Evolutionary conservation across 208 protist species (phyloP).

Genomic region (Leishmania amazonensis): DNA sequence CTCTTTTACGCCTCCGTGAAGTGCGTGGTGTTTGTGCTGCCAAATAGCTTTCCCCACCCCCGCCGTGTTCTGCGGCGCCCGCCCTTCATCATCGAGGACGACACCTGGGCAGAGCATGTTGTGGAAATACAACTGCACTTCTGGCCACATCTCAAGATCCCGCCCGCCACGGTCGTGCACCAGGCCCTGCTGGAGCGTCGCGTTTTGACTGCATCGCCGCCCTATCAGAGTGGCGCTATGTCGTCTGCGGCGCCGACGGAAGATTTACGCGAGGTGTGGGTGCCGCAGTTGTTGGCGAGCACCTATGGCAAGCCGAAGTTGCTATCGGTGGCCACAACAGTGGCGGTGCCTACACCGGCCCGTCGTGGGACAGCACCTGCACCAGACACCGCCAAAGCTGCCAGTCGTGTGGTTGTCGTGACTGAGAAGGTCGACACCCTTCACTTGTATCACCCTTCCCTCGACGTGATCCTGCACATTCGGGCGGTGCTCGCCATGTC

Average conservation of each 20-base stretch:
- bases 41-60: constrained; percentile 75
- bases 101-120: constrained; percentile 84
- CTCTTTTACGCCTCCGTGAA: constrained; percentile 71
- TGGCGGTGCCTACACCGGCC: not conserved
- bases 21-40: constrained; percentile 71
- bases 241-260: not conserved
- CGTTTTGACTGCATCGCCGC: not conserved
- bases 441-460: constrained; percentile 59
- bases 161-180: constrained; percentile 56
- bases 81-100: constrained; percentile 83
- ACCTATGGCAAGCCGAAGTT: constrained; percentile 55
- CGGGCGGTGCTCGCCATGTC: constrained; percentile 24
- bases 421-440: constrained; percentile 58
- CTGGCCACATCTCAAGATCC: constrained; percentile 49
- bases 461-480: constrained; percentile 37
- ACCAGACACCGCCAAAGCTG: not conserved
- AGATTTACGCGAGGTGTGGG: constrained; percentile 24
- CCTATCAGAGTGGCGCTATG: not conserved
- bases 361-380: not conserved
- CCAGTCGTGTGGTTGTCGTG: constrained; percentile 20
- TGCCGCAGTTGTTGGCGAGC: constrained; percentile 40
- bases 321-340: constrained; percentile 9
- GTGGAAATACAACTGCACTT: constrained; percentile 82
- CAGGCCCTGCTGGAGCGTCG: constrained; percentile 57
- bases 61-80: constrained; percentile 51